Base-by-base conservation (phyloP, 2,329 filamentous ascomycete species). In the Cadophora sp. region DNA sequence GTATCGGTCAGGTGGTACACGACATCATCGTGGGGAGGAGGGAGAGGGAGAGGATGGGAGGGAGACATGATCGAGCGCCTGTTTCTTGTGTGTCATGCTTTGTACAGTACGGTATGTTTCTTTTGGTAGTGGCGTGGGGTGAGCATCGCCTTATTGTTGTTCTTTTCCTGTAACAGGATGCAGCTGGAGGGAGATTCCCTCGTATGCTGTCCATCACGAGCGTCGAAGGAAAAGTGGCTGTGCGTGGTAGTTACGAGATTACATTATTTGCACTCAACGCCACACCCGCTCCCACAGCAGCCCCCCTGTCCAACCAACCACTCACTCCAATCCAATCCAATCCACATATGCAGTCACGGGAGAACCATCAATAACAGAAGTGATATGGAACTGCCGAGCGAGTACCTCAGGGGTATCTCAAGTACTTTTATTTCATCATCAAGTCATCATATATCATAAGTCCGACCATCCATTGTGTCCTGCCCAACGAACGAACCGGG, bases 31-130 rank as follows among this genome's bases (percentile, higher is more conserved):
- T 66, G 36, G 39, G 47, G 43, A 47, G 33, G 16, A 59, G 18
- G 14, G 18, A 20, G 1, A 22, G 41, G 36, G 18, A 43, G 27
- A 24, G 50, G 18, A 60, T 11, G 36, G 36, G 36, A 39, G 2
- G 36, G 36, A 8, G 36, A 39, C 36, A 39, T 39, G 43, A 24
- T 14, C 41, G 43, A 43, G 45, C 60, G 50, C 59, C 60, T 48
- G 63, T 50, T 20, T 65, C 59, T 64, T 86, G 85, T 70, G 50
- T 66, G 64, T 67, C 60, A 67, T 58, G 51, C 61, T 20, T 43
- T 47, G 8, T 22, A 22, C 36, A 11, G 7, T 22, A 30, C 47
- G 36, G 16, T 24, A 27, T 36, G 41, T 33, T 48, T 36, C 41
- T 60, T 48, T 6, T 48, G 33, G 11, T 8, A 22, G 22, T 36